Evolutionary conservation across 129 eudicot genomes (phyloP).

Genomic region (Pseudognaphalium luteoalbum): DNA sequence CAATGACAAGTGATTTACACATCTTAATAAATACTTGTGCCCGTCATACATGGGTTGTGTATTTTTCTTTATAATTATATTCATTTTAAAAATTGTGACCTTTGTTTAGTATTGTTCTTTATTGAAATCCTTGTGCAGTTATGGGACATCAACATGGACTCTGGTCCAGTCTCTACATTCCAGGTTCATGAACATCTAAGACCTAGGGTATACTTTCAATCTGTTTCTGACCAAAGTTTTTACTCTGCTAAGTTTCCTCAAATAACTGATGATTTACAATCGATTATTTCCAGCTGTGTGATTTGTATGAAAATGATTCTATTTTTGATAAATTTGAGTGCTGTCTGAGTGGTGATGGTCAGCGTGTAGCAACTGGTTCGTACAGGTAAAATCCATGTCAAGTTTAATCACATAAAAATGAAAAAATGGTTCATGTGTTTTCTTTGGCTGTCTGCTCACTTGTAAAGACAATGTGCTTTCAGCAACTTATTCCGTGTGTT

Average conservation of each 20-base stretch:
- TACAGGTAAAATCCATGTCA: constrained; percentile 54
- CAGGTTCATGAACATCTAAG: constrained; percentile 94
- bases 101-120: constrained; percentile 5
- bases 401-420: background rate
- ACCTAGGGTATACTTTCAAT: constrained; percentile 62
- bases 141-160: constrained; percentile 97
- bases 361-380: constrained; percentile 91
- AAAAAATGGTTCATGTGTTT: background rate
- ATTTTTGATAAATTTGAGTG: constrained; percentile 96
- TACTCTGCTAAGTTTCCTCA: background rate
- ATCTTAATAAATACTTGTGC: background rate
- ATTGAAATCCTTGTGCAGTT: constrained; percentile 49
- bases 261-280: constrained; percentile 23
- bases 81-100: background rate
- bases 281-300: constrained; percentile 69
- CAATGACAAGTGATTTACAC: background rate
- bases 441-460: background rate
- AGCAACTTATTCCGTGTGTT: constrained; percentile 93
- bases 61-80: background rate
- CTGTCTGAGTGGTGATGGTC: constrained; percentile 95
- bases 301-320: constrained; percentile 91
- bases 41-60: background rate
- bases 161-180: constrained; percentile 86
- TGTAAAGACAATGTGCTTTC: constrained; percentile 28
- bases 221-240: background rate